Conservation (phyloP, 306 rosid genomes). For the Psophocarpus tetragonolobus region DNA sequence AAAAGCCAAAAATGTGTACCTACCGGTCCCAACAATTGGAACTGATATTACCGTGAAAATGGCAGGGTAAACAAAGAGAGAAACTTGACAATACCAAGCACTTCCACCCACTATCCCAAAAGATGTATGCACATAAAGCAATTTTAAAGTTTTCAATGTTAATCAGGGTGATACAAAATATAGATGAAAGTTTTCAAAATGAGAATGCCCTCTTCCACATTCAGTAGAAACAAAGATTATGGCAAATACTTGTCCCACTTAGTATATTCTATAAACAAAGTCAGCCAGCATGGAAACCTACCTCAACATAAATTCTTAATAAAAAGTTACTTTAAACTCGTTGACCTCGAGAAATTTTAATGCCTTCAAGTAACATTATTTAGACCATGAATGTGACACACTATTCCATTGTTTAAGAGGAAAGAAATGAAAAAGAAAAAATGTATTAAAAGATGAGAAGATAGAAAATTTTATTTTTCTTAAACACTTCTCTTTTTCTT, state of each 20-base stretch:
- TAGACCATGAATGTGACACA: slow-evolving; percentile 14
- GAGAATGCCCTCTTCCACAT: slow-evolving; percentile 20
- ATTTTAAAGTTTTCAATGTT: not conserved
- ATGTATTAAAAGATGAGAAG: not conserved
- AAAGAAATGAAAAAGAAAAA: not conserved
- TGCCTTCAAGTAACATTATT: not conserved
- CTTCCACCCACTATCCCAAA: not conserved
- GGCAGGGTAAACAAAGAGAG: slow-evolving; percentile 13
- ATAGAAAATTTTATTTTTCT: not conserved
- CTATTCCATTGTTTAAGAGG: not conserved
- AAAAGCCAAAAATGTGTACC: slow-evolving; percentile 27
- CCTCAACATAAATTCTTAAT: slow-evolving; percentile 34
- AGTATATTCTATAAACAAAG: not conserved
- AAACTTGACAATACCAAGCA: slow-evolving; percentile 26
- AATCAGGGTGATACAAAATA: not conserved
- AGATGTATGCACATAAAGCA: not conserved
- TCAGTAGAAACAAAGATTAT: slow-evolving; percentile 19
- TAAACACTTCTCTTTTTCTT: not conserved
- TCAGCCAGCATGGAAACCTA: slow-evolving; percentile 22
- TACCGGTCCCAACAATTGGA: slow-evolving; percentile 42
- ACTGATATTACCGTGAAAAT: slow-evolving; percentile 30
- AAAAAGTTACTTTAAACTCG: slow-evolving; percentile 39
- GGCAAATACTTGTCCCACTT: slow-evolving; percentile 34
- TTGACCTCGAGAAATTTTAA: slow-evolving; percentile 6
- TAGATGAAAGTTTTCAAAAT: not conserved